Conservation (phyloP, 192 early-diverging fungal genomes). For the Podila clonocystis region DNA sequence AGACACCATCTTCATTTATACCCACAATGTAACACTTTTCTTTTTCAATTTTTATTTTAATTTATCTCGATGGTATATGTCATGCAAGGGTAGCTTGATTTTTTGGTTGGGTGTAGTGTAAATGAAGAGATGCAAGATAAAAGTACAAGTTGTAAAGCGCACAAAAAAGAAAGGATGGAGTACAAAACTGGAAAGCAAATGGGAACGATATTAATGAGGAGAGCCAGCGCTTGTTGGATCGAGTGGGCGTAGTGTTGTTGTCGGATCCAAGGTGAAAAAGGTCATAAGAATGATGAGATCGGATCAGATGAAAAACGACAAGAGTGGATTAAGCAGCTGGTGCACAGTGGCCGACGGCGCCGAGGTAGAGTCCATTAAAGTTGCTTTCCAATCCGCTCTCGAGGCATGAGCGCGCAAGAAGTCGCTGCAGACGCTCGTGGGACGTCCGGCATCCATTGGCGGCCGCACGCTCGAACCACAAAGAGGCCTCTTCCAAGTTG, state of each 20-base stretch:
- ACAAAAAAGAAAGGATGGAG: conserved; percentile 2
- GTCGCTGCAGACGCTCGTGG: conserved; percentile 58
- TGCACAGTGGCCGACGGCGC: conserved; percentile 52
- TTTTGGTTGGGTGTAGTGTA: not conserved
- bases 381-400: conserved; percentile 56
- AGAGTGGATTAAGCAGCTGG: conserved; percentile 54
- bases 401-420: conserved; percentile 60
- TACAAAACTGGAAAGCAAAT: not conserved
- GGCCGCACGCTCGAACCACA: conserved; percentile 56
- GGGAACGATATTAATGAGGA: not conserved
- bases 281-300: not conserved
- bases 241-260: not conserved
- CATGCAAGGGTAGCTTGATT: no score
- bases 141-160: not conserved
- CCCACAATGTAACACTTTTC: not conserved
- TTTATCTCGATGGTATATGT: no score
- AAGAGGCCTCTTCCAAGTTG: conserved; percentile 46
- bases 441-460: conserved; percentile 60
- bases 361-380: conserved; percentile 45
- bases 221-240: not conserved
- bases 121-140: conserved; percentile 1
- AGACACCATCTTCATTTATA: not conserved
- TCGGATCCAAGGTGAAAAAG: not conserved
- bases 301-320: not conserved
- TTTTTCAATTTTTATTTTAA: not conserved